Evolutionary conservation across 73 alveolate genomes (phyloP).

Genomic region (Paramecium pentaurelia): DNA sequence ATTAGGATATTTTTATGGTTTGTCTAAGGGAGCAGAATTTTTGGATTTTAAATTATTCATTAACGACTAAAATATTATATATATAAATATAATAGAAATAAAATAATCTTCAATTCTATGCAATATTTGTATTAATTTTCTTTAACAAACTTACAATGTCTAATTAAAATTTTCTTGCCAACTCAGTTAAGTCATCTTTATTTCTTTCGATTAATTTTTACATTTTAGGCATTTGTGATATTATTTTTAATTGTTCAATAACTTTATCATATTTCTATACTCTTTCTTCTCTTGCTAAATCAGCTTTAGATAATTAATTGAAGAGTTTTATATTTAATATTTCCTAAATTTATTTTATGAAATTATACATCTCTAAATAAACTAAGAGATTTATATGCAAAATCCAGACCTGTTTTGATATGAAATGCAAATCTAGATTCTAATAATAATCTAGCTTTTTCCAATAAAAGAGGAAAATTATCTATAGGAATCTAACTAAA

Average conservation of each 20-base stretch:
- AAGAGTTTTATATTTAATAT: conserved; percentile 24
- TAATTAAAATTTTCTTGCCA: conserved; percentile 18
- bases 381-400: neutral
- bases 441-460: neutral
- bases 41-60: conserved; percentile 14
- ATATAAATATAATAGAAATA: neutral
- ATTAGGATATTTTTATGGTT: neutral
- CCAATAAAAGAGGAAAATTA: neutral
- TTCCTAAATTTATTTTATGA: conserved; percentile 10
- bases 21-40: conserved; percentile 2
- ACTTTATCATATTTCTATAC: conserved; percentile 24
- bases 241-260: conserved; percentile 37
- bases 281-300: conserved; percentile 60
- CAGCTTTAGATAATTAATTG: conserved; percentile 40
- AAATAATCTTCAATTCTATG: neutral
- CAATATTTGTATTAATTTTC: neutral
- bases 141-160: neutral
- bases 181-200: conserved; percentile 34
- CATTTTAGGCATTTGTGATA: conserved; percentile 29
- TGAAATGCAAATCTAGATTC: conserved; percentile 12
- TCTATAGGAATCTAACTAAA: neutral
- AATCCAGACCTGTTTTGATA: conserved; percentile 12
- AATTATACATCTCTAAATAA: neutral
- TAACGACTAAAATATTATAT: neutral
- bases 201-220: conserved; percentile 37